Percentiles rank a stretch among this genome's conserved stretches.
Conservation (phyloP, 225 moss, liverwort and hornwort genomes). For the Asterella californica region DNA sequence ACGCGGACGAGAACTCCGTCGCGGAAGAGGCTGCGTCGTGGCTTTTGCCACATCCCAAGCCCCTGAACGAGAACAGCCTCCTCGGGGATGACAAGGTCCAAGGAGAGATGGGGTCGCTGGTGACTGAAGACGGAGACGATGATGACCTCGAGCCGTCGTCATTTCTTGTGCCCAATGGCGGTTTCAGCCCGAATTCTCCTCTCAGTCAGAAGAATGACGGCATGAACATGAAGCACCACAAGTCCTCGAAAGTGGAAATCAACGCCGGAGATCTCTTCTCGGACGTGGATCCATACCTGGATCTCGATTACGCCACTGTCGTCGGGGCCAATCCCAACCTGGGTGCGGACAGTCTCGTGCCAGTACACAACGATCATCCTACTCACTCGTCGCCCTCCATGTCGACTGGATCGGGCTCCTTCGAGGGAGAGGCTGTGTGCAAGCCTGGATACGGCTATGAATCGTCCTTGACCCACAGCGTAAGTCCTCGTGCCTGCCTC, state of each 20-base stretch:
- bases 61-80: conserved; percentile 24
- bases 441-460: conserved; percentile 58
- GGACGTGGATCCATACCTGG: conserved; percentile 74
- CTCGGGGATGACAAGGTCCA: conserved; percentile 29
- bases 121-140: conserved; percentile 29
- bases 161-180: conserved; percentile 30
- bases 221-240: conserved; percentile 43
- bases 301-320: conserved; percentile 63
- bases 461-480: conserved; percentile 60
- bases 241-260: conserved; percentile 50
- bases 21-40: conserved; percentile 66
- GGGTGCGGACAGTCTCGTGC: conserved; percentile 65
- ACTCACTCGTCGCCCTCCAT: conserved; percentile 35
- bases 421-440: conserved; percentile 45
- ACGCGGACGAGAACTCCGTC: conserved; percentile 54
- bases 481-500: conserved; percentile 34
- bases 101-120: conserved; percentile 30
- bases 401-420: conserved; percentile 55
- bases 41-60: conserved; percentile 71
- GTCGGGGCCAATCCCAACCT: conserved; percentile 43
- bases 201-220: conserved; percentile 32
- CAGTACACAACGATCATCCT: conserved; percentile 56
- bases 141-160: conserved; percentile 30
- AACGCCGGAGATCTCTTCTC: conserved; percentile 58
- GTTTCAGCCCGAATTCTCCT: conserved; percentile 37